Base-by-base conservation (phyloP, 2,329 filamentous ascomycete species). In the Chaetothyriales sp. region DNA sequence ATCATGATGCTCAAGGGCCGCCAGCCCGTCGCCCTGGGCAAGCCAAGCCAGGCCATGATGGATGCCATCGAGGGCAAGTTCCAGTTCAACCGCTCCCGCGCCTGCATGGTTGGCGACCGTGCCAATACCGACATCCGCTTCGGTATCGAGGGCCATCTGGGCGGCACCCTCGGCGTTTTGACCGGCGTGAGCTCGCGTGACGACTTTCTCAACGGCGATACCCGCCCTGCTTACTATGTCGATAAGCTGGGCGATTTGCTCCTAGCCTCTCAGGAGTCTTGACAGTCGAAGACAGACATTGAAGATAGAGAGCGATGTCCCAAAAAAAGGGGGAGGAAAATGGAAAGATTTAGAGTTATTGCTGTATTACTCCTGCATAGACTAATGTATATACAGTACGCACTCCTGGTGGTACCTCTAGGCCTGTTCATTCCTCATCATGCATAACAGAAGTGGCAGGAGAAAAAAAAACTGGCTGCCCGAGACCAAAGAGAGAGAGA, bases 1-100 rank as follows among this genome's bases (percentile, higher is more conserved):
- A 74, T 83, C 49, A 83, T 84, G 65, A 86, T 86, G 73, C 73
- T 77, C 3, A 70, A 69, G 19, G 3, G 65, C 18, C 75, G 75
- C 2, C 74, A 84, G 61, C 90, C 92, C 0, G 68, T 87, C 28
- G 81, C 86, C 2, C 71, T 96, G 43, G 92, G 92, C 0, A 98
- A 98, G 71, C 92, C 92, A 2, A 95, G 87, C 65, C 88, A 95
- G 71, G 90, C 90, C 3, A 98, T 98, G 92, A 95, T 98, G 90
- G 90, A 96, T 66, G 88, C 92, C 2, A 84, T 98, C 51, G 90
- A 96, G 72, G 90, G 90, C 52, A 95, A 94, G 68, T 95, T 96
- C 67, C 76, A 84, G 59, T 83, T 98, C 49, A 82, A 96, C 65
- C 78, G 89, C 39, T 78, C 75, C 53, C 80, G 80, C 59, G 86